Conservation (phyloP, 805 yeast species). For the Clavispora carvajalis region DNA sequence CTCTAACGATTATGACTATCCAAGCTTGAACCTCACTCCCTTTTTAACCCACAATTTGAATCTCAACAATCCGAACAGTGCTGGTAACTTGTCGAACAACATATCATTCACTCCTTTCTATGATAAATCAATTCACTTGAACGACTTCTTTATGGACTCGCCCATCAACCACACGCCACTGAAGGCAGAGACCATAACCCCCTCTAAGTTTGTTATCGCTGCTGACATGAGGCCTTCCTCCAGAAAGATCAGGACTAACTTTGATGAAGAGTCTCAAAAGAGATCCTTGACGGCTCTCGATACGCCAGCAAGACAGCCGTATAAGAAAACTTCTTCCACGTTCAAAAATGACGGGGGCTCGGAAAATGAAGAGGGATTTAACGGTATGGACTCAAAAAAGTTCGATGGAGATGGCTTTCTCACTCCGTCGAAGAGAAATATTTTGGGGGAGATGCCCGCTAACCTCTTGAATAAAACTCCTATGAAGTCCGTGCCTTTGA, state of each 20-base stretch:
- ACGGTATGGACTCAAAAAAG: conserved; percentile 3
- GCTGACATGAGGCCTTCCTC: conserved; percentile 15
- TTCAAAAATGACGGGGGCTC: conserved; percentile 9
- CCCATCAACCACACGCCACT: conserved; percentile 35
- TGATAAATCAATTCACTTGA: conserved; percentile 35
- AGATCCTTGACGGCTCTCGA: conserved; percentile 33
- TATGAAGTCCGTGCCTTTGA: conserved; percentile 7
- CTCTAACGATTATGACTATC: conserved; percentile 20
- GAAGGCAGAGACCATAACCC: conserved; percentile 35
- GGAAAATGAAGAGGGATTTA: conserved; percentile 13
- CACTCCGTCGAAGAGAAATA: conserved; percentile 30
- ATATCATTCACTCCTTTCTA: conserved; percentile 36
- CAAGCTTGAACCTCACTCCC: conserved; percentile 38
- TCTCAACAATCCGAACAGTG: conserved; percentile 18
- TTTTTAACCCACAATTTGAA: conserved; percentile 33
- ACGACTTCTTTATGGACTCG: conserved; percentile 42
- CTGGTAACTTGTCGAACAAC: conserved; percentile 16
- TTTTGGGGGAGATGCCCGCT: conserved; percentile 20
- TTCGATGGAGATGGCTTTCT: conserved; percentile 14
- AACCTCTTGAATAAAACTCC: conserved; percentile 13
- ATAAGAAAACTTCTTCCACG: conserved; percentile 21
- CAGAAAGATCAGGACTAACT: conserved; percentile 17
- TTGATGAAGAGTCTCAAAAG: conserved; percentile 25
- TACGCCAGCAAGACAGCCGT: conserved; percentile 34
- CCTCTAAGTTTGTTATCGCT: conserved; percentile 30